Percentiles rank a stretch among this genome's conserved stretches.
Evolutionary conservation across 2,329 filamentous ascomycete species (phyloP).

Genomic region (Ophiostoma perfectum): DNA sequence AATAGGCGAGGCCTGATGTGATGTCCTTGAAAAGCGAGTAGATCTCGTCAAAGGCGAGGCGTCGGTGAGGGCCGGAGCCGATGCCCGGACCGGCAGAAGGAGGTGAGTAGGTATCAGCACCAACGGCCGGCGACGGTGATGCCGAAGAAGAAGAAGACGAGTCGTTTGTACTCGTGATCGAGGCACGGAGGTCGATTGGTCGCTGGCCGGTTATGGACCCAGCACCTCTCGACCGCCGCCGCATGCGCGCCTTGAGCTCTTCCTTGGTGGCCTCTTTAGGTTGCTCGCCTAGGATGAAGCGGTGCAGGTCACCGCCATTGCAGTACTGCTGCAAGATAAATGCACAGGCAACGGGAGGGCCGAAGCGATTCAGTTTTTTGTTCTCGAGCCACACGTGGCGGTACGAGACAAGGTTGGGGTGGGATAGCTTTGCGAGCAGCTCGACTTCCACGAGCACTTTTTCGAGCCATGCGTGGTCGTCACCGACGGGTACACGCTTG

Average conservation of each 20-base stretch:
- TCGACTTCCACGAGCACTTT: constrained; percentile 92
- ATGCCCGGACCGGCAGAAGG: not conserved
- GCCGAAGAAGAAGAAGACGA: not conserved
- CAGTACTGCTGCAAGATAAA: constrained; percentile 98
- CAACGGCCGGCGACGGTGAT: not conserved
- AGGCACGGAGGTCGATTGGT: constrained; percentile 42
- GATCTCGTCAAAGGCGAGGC: constrained; percentile 62
- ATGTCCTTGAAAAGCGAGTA: constrained; percentile 97
- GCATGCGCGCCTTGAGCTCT: constrained; percentile 79
- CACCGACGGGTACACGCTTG: constrained; percentile 91
- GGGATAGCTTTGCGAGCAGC: constrained; percentile 81
- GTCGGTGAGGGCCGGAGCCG: not conserved
- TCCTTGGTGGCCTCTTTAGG: constrained; percentile 66
- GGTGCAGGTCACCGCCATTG: constrained; percentile 84
- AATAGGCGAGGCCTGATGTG: constrained; percentile 80
- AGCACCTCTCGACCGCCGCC: constrained; percentile 74
- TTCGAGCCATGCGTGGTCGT: constrained; percentile 91
- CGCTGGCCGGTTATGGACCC: constrained; percentile 45
- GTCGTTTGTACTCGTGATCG: constrained; percentile 20
- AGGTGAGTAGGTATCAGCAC: not conserved
- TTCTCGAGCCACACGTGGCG: constrained; percentile 97
- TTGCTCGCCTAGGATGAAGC: constrained; percentile 70
- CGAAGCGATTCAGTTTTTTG: constrained; percentile 74
- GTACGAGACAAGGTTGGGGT: constrained; percentile 94
- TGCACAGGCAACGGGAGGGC: constrained; percentile 85